A percentile compares a stretch with the other conserved stretches of the same genome.
These are phyloP conservation scores for Penicillium turbatum DNA, from an alignment of 495 filamentous ascomycete species.

Conservation along the genomic window DNA sequence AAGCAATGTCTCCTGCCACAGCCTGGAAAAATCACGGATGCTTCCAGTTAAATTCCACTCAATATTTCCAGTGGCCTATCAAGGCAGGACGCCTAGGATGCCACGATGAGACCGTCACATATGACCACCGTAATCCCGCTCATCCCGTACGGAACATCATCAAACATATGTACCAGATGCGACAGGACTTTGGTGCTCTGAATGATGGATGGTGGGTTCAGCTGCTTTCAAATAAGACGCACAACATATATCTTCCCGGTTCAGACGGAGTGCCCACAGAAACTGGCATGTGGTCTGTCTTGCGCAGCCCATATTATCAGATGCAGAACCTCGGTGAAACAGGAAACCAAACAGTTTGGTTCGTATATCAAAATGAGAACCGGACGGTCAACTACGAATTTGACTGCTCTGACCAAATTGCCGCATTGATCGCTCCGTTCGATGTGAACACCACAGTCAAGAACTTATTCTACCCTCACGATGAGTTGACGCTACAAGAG, in stretches of 20 bases:
- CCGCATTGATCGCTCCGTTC: conserved; percentile 58
- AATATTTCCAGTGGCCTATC: conserved; percentile 59
- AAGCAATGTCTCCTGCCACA: conserved; percentile 60
- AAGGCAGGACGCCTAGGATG: conserved; percentile 54
- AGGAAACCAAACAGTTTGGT: conserved; percentile 58
- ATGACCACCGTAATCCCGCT: conserved; percentile 68
- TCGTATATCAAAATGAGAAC: conserved; percentile 63
- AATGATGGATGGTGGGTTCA: conserved; percentile 63
- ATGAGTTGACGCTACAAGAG: conserved; percentile 47
- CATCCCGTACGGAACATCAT: conserved; percentile 63
- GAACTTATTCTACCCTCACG: conserved; percentile 64
- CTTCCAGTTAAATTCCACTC: conserved; percentile 51
- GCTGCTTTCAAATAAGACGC: conserved; percentile 57
- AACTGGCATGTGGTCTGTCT: conserved; percentile 63
- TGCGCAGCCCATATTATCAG: conserved; percentile 46
- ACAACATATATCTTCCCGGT: conserved; percentile 47
- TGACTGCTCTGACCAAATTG: conserved; percentile 47
- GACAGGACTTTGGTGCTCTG: conserved; percentile 54
- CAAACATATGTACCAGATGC: conserved; percentile 63
- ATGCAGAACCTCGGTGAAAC: conserved; percentile 49
- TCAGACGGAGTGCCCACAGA: conserved; percentile 54
- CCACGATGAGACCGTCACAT: conserved; percentile 51
- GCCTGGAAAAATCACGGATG: conserved; percentile 71
- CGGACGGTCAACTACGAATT: conserved; percentile 54
- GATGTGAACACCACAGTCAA: conserved; percentile 52